A percentile compares a stretch with the other conserved stretches of the same genome.
These are phyloP conservation scores for Sicyos edulis DNA, from an alignment of 306 rosid species.

Conservation along the genomic window DNA sequence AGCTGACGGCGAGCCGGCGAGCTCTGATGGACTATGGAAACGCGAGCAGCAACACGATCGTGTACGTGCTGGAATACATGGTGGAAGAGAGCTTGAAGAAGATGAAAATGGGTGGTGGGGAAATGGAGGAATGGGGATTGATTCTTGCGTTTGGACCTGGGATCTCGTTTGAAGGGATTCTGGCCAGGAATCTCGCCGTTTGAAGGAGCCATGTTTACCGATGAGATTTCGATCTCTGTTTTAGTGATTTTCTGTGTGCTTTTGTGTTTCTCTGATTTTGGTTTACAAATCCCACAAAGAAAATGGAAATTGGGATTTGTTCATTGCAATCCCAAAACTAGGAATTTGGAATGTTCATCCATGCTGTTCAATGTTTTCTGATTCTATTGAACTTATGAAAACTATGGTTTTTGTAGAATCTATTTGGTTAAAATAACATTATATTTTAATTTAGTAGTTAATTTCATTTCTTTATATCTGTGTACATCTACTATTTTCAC, in stretches of 20 bases:
- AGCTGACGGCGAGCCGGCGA: slow-evolving; percentile 63
- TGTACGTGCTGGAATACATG: slow-evolving; percentile 83
- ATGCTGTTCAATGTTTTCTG: not conserved
- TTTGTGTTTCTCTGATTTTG: not conserved
- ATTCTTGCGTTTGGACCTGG: slow-evolving; percentile 96
- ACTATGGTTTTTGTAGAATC: not conserved
- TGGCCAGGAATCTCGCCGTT: slow-evolving; percentile 59
- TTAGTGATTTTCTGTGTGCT: not conserved
- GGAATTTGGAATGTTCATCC: not conserved
- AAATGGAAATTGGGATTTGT: not conserved
- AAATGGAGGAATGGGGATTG: slow-evolving; percentile 62
- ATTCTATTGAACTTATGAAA: not conserved
- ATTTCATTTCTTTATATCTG: no score
- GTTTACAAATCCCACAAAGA: not conserved
- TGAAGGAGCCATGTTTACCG: not conserved
- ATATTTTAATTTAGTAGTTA: no score
- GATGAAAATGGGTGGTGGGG: slow-evolving; percentile 34
- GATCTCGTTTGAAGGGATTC: slow-evolving; percentile 75
- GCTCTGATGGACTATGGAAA: slow-evolving; percentile 85
- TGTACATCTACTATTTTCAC: no score
- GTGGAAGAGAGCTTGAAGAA: slow-evolving; percentile 52
- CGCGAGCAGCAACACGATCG: slow-evolving; percentile 80
- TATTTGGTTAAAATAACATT: not conserved
- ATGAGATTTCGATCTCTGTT: not conserved
- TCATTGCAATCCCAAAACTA: no score